Evolutionary conservation across 164 flowering plant genomes (phyloP).

Genomic region (Chimonanthus salicifolius): DNA sequence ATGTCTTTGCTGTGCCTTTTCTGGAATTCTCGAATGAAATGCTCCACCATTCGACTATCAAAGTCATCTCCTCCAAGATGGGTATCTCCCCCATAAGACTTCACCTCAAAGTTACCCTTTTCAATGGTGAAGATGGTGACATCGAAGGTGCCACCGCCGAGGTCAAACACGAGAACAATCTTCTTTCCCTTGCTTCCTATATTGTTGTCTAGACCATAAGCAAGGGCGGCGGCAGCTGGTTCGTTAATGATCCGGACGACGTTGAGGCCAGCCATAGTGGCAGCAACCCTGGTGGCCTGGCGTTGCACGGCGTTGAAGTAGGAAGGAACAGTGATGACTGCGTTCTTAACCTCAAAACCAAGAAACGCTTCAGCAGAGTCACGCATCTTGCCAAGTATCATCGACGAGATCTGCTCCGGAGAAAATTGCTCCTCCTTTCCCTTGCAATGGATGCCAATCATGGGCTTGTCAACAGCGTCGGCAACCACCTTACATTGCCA

Average conservation of each 20-base stretch:
- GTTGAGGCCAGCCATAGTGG: no score
- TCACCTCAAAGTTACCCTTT: no score
- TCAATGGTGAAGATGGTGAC: slow-evolving; percentile 32
- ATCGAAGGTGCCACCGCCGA: slow-evolving; percentile 66
- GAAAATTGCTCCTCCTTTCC: no score
- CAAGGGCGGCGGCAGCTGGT: not conserved
- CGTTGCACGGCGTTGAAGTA: slow-evolving; percentile 62
- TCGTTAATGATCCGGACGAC: no score
- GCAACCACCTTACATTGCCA: no score
- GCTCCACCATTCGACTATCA: slow-evolving; percentile 52
- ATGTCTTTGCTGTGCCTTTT: slow-evolving; percentile 53
- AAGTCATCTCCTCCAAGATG: slow-evolving; percentile 60
- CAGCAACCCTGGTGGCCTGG: slow-evolving; percentile 25
- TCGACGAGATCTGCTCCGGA: no score
- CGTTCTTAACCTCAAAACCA: not conserved
- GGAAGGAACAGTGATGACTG: slow-evolving; percentile 27
- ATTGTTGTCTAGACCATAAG: not conserved
- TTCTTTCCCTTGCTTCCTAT: not conserved
- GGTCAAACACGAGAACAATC: slow-evolving; percentile 15
- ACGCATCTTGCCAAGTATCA: not conserved
- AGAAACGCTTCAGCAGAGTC: not conserved
- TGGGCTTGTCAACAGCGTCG: no score
- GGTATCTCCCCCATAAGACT: slow-evolving; percentile 6
- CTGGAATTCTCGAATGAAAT: slow-evolving; percentile 41
- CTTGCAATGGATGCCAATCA: no score